Percentiles rank a stretch among this genome's conserved stretches.
phyloP scores from a whole-genome alignment of 805 yeast genomes.

The Metschnikowia similis region DNA sequence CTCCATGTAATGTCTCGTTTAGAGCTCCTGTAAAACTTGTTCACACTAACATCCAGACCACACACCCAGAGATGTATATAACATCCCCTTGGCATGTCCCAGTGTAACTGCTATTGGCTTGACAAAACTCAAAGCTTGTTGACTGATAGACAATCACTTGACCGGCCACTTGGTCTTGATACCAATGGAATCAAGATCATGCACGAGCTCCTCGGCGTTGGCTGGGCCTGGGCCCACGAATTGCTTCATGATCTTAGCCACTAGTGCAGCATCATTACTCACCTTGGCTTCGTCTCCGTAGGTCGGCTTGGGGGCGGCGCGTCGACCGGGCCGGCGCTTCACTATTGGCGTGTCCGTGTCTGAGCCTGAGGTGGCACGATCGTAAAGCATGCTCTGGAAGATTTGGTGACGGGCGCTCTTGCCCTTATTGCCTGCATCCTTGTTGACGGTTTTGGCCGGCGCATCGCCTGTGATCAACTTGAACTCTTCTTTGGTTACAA shows the following conservation, averaged over 20 bases:
- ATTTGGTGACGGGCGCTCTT: conserved; percentile 34
- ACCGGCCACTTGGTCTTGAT: conserved; percentile 34
- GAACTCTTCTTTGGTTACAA: conserved; percentile 35
- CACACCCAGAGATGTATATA: no score
- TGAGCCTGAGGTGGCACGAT: conserved; percentile 35
- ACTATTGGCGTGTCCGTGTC: conserved; percentile 22
- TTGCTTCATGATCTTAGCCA: conserved; percentile 42
- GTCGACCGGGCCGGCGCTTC: conserved; percentile 37
- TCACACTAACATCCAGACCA: no score
- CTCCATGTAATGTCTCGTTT: no score
- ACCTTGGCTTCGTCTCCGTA: conserved; percentile 18
- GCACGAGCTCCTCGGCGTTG: conserved; percentile 27
- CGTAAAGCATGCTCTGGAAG: conserved; percentile 38
- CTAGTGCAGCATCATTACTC: conserved; percentile 33
- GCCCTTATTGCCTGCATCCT: conserved; percentile 15
- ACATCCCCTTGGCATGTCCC: no score
- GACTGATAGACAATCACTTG: not conserved
- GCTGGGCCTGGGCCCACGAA: conserved; percentile 38
- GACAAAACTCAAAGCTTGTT: no score
- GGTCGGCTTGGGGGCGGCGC: conserved; percentile 23
- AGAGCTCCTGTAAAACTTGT: no score
- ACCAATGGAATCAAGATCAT: conserved; percentile 37
- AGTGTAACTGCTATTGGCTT: no score
- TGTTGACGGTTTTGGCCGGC: conserved; percentile 23
- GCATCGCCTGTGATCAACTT: conserved; percentile 37